Conservation (phyloP, 2,329 filamentous ascomycete species). For the Fusarium verrucosum region DNA sequence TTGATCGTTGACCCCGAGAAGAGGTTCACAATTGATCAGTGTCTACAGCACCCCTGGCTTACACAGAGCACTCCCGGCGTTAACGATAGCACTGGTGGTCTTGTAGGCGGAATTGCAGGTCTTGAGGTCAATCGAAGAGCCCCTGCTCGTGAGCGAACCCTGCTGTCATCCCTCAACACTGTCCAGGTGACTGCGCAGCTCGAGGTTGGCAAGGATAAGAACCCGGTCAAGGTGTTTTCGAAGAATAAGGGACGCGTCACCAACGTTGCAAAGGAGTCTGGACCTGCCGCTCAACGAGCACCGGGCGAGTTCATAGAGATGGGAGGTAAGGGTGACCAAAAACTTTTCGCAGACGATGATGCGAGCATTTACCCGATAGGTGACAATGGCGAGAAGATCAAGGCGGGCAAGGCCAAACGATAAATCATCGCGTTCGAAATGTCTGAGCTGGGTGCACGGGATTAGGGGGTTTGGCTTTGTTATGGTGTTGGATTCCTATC, state of each 20-base stretch:
- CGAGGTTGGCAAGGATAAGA: constrained; percentile 64
- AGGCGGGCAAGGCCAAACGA: constrained; percentile 43
- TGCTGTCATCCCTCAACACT: constrained; percentile 84
- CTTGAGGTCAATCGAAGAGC: constrained; percentile 88
- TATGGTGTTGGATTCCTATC: constrained; percentile 17
- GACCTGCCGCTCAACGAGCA: constrained; percentile 72
- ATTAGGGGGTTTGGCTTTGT: not conserved
- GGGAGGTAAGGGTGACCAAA: constrained; percentile 86
- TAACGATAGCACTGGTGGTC: constrained; percentile 88
- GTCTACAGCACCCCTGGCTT: constrained; percentile 90
- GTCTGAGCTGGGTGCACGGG: not conserved
- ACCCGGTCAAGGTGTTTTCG: constrained; percentile 75
- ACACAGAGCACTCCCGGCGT: constrained; percentile 68
- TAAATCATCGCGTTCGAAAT: constrained; percentile 3
- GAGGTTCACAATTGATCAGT: constrained; percentile 89
- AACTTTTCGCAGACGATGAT: constrained; percentile 74
- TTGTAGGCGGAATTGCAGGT: constrained; percentile 84
- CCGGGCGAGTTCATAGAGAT: constrained; percentile 82
- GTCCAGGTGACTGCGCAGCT: constrained; percentile 65
- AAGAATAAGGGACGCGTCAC: constrained; percentile 67
- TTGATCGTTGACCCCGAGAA: constrained; percentile 85
- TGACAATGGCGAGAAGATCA: constrained; percentile 45
- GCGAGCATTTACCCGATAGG: constrained; percentile 59
- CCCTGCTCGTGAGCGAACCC: constrained; percentile 80
- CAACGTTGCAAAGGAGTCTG: constrained; percentile 64